Percentiles rank a stretch among this genome's conserved stretches.
Conservation (phyloP, 2,329 filamentous ascomycete species). For the Neophaeococcomyces mojaviensis region DNA sequence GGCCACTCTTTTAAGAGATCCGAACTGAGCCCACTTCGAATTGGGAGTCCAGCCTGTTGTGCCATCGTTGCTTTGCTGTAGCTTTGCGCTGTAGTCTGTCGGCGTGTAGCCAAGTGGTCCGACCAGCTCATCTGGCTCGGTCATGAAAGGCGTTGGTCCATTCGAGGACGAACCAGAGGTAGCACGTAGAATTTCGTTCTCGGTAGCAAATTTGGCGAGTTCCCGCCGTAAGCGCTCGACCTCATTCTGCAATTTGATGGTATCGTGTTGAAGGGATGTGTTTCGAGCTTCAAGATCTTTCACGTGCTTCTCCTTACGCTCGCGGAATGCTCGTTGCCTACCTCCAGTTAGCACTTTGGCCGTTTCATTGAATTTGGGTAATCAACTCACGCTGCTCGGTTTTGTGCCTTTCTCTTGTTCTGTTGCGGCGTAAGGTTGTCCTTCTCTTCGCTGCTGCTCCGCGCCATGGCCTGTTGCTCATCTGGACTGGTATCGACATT, state of each 20-base stretch:
- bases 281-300: slow-evolving; percentile 88
- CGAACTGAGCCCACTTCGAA: slow-evolving; percentile 24
- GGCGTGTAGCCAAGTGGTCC: slow-evolving; percentile 66
- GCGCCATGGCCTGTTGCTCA: slow-evolving; percentile 25
- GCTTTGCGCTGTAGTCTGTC: slow-evolving; percentile 61
- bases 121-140: slow-evolving; percentile 34
- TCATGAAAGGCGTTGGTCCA: slow-evolving; percentile 19
- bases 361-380: background rate
- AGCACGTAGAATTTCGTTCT: slow-evolving; percentile 86
- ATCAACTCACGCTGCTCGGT: slow-evolving; percentile 59
- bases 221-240: slow-evolving; percentile 82
- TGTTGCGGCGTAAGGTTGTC: slow-evolving; percentile 51
- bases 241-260: slow-evolving; percentile 65
- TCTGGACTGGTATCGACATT: slow-evolving; percentile 12
- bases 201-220: slow-evolving; percentile 73
- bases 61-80: slow-evolving; percentile 21
- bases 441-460: slow-evolving; percentile 46
- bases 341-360: slow-evolving; percentile 5
- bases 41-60: slow-evolving; percentile 13
- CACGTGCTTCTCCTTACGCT: slow-evolving; percentile 90
- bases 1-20: slow-evolving; percentile 15
- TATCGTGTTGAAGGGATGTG: slow-evolving; percentile 64
- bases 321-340: slow-evolving; percentile 91
- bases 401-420: slow-evolving; percentile 61
- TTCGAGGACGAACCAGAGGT: slow-evolving; percentile 46